Evolutionary conservation across 805 yeast genomes (phyloP).

Genomic region (Kodamaea hsintzibuensis): DNA sequence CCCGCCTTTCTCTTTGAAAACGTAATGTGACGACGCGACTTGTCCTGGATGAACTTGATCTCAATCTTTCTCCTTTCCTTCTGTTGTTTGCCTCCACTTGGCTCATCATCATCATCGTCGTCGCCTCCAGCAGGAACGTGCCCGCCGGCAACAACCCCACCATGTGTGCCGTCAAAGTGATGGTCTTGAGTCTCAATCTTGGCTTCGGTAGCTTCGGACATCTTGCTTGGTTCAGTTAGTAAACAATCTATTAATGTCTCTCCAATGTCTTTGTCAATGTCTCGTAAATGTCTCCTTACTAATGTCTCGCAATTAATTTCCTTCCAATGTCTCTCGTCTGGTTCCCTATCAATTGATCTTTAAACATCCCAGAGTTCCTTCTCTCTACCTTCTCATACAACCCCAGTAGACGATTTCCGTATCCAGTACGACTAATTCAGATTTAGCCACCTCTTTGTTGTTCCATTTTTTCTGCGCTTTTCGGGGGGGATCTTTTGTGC

Average conservation of each 20-base stretch:
- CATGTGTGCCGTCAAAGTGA: conserved; percentile 19
- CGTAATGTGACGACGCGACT: conserved; percentile 96
- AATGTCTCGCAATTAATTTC: not conserved
- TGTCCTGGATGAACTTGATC: conserved; percentile 95
- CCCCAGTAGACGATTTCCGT: not conserved
- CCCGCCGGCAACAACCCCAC: conserved; percentile 14
- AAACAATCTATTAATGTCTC: not conserved
- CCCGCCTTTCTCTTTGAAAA: conserved; percentile 98
- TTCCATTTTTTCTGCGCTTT: not conserved
- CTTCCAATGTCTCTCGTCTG: too few species aligned
- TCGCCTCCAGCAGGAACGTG: conserved; percentile 29
- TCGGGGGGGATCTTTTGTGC: not conserved
- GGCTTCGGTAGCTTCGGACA: conserved; percentile 44
- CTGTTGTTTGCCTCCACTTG: conserved; percentile 47
- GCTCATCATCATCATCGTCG: conserved; percentile 54
- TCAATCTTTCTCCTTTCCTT: conserved; percentile 85
- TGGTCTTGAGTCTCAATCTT: conserved; percentile 37
- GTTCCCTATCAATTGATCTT: too few species aligned
- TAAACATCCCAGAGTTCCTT: too few species aligned
- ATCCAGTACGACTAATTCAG: not conserved
- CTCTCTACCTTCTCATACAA: too few species aligned
- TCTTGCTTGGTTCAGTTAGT: conserved; percentile 12
- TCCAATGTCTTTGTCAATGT: not conserved
- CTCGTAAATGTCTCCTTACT: not conserved
- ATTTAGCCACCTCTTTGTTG: not conserved